A percentile compares a stretch with the other conserved stretches of the same genome.
Conservation (phyloP, 2,329 filamentous ascomycete species). For the Xylariaceae sp. region DNA sequence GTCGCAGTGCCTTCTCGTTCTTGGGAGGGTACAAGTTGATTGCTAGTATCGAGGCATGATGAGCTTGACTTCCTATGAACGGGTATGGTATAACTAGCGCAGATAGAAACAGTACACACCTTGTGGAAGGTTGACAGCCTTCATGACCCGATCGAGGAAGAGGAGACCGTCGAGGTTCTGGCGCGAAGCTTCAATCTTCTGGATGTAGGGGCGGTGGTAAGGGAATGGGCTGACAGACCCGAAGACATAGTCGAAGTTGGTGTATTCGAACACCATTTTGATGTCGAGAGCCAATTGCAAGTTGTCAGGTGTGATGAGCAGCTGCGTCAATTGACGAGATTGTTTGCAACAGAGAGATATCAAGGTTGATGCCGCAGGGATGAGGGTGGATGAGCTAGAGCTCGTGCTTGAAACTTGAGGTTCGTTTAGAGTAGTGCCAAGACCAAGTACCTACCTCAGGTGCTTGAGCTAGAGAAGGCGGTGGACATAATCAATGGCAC, state of each 20-base stretch:
- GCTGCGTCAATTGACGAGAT: neutral
- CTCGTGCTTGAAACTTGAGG: too few species aligned
- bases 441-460: too few species aligned
- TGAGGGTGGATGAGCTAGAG: too few species aligned
- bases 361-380: neutral
- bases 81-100: neutral
- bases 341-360: neutral
- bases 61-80: neutral
- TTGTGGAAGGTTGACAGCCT: conserved; percentile 65
- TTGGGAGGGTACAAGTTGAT: conserved; percentile 73
- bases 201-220: conserved; percentile 59
- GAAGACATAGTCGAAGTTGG: conserved; percentile 68
- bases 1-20: conserved; percentile 63
- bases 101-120: conserved; percentile 43
- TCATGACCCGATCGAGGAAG: conserved; percentile 77
- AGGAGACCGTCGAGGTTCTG: conserved; percentile 66
- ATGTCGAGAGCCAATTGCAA: too few species aligned
- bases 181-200: conserved; percentile 65
- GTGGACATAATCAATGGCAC: too few species aligned
- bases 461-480: too few species aligned
- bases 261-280: conserved; percentile 58
- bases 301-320: neutral
- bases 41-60: conserved; percentile 27
- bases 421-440: too few species aligned
- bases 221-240: conserved; percentile 56